Evolutionary conservation across 169 alveolate species (phyloP).

Genomic region (Babesia bigemina): DNA sequence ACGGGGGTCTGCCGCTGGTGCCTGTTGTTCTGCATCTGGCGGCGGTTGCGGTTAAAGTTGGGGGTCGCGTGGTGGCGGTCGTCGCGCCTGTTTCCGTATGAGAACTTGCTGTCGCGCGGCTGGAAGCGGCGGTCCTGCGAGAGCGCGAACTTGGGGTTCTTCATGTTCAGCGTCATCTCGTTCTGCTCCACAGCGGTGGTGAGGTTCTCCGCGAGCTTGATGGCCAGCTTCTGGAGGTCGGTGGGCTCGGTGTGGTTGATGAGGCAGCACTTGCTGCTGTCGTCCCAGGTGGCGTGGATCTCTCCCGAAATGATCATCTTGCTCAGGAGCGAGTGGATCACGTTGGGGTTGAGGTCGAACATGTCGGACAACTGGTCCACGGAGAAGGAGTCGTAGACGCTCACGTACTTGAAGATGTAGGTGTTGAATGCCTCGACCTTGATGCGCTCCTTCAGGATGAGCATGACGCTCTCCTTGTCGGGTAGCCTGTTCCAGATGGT

Average conservation of each 20-base stretch:
- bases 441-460: constrained; percentile 82
- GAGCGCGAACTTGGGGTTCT: constrained; percentile 82
- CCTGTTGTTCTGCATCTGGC: constrained; percentile 34
- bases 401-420: constrained; percentile 85
- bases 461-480: constrained; percentile 84
- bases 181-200: constrained; percentile 86
- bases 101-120: constrained; percentile 58
- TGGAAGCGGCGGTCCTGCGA: constrained; percentile 70
- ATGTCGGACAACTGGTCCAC: constrained; percentile 82
- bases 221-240: constrained; percentile 84
- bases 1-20: constrained; percentile 11
- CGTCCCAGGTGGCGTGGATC: constrained; percentile 90
- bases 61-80: constrained; percentile 57
- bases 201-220: constrained; percentile 82
- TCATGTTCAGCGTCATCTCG: constrained; percentile 84
- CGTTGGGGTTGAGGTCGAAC: constrained; percentile 81
- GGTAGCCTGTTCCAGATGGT: constrained; percentile 85
- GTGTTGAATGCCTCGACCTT: constrained; percentile 93
- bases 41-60: constrained; percentile 56
- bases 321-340: constrained; percentile 86
- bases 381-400: constrained; percentile 85
- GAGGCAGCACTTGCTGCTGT: constrained; percentile 84
- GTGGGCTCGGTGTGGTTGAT: constrained; percentile 88
- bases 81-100: constrained; percentile 58
- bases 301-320: constrained; percentile 89